Evolutionary conservation across 768 basidiomycete species (phyloP).

Genomic region (Leccinum rimulosum): DNA sequence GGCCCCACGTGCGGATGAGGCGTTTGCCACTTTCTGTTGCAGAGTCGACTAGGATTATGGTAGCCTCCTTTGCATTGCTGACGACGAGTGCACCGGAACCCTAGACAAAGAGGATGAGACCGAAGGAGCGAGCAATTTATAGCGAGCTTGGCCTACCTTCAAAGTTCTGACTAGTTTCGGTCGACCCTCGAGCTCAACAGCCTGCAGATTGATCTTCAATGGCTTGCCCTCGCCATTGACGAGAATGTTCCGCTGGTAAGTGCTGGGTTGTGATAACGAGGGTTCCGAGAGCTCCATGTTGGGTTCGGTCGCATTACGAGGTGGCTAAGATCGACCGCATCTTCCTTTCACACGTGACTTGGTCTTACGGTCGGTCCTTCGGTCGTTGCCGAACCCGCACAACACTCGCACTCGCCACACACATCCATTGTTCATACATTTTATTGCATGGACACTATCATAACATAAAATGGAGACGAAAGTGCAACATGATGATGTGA

Average conservation of each 20-base stretch:
- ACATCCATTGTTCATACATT: conserved; percentile 19
- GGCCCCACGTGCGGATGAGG: conserved; percentile 59
- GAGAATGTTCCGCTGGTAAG: conserved; percentile 33
- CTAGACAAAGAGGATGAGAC: conserved; percentile 34
- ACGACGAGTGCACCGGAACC: conserved; percentile 53
- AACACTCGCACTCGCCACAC: not conserved
- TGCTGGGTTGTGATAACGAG: conserved; percentile 11
- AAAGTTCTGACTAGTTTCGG: conserved; percentile 51
- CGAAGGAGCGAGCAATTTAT: not conserved
- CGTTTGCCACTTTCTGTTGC: conserved; percentile 48
- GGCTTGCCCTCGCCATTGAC: conserved; percentile 39
- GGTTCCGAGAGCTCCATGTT: conserved; percentile 23
- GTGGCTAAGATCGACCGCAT: not conserved
- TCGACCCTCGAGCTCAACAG: conserved; percentile 47
- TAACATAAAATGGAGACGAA: conserved; percentile 37
- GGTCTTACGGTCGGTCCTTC: not conserved
- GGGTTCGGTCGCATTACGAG: not conserved
- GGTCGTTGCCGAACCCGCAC: not conserved
- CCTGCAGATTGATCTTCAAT: conserved; percentile 56
- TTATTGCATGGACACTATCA: conserved; percentile 35
- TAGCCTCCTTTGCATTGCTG: conserved; percentile 49
- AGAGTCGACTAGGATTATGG: conserved; percentile 59
- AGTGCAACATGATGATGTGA: conserved; percentile 44
- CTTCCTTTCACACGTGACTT: conserved; percentile 9
- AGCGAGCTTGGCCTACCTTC: conserved; percentile 36